Evolutionary conservation across 176 grass and related monocot genomes (phyloP).

Genomic region (Elaeis guineensis): DNA sequence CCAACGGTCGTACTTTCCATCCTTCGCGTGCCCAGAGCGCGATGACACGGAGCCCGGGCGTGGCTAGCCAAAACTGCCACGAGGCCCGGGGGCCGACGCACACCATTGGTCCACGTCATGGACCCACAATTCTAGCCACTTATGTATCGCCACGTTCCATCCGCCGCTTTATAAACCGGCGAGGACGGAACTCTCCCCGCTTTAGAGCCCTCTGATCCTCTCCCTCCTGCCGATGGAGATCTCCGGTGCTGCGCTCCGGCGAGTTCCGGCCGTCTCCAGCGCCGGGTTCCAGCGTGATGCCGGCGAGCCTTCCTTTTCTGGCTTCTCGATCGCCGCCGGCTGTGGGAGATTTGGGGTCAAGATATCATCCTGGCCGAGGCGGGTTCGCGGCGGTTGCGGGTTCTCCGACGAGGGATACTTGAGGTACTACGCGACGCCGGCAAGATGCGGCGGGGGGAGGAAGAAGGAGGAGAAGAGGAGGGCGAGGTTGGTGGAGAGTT

Average conservation of each 20-base stretch:
- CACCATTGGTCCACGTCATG: too few species aligned
- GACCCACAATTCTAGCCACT: too few species aligned
- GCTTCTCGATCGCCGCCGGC: neutral
- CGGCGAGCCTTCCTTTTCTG: neutral
- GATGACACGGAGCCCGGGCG: too few species aligned
- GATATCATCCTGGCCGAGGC: neutral
- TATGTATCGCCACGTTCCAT: too few species aligned
- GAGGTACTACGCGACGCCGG: constrained; percentile 16
- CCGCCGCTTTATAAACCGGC: too few species aligned
- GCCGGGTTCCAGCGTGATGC: neutral
- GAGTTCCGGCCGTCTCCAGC: neutral
- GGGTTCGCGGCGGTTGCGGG: neutral
- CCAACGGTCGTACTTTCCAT: too few species aligned
- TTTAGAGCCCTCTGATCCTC: too few species aligned
- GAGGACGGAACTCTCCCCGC: too few species aligned
- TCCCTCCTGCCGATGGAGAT: constrained; percentile 15
- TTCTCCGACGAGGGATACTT: constrained; percentile 28
- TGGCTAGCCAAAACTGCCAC: too few species aligned
- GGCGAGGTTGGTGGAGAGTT: constrained; percentile 28
- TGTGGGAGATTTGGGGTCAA: constrained; percentile 5
- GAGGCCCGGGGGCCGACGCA: too few species aligned
- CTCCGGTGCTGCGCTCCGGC: constrained; percentile 17
- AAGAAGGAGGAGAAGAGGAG: constrained; percentile 29
- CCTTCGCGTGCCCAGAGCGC: too few species aligned
- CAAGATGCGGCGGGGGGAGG: constrained; percentile 9